Base-by-base conservation (phyloP, 2,329 filamentous ascomycete genomes). In the Diaporthe helianthi region DNA sequence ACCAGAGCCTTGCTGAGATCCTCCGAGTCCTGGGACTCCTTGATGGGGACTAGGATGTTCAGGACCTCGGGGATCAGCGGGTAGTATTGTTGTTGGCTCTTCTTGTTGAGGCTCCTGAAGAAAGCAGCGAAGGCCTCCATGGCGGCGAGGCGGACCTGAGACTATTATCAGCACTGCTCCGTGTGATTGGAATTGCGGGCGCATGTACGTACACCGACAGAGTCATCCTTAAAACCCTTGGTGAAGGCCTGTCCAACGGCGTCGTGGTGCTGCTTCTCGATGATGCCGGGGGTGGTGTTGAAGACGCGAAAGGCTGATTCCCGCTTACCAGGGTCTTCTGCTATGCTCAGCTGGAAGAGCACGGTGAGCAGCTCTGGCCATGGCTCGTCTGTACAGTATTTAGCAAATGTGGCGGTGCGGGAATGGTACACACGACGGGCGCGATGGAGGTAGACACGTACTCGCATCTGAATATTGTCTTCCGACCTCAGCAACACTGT, bases 51-150 rank as follows among this genome's bases (percentile, higher is more conserved):
- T 4, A 99, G 86, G 70, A 98, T 94, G 79, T 97, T 98, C 69
- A 99, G 89, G 49, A 99, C 92, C 74, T 97, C 93, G 24, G 94
- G 93, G 26, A 98, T 90, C 12, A 99, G 87, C 8, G 87, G 82
- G 78, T 92, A 97, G 83, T 97, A 99, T 80, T 97, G 97, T 71
- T 88, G 82, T 80, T 98, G 94, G 19, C 88, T 87, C 81, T 97
- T 97, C 84, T 97, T 98, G 77, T 84, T 87, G 75, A 98, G 89
- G 69, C 92, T 96, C 74, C 93, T 89, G 87, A 99, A 99, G 83
- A 99, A 98, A 3, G 94, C 91, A 22, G 95, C 92, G 78, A 99
- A 99, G 9, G 96, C 96, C 78, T 98, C 94, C 90, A 98, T 97
- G 68, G 96, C 94, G 55, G 94, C 91, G 69, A 99, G 89, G 73